Evolutionary conservation across 2,329 filamentous ascomycete species (phyloP).

Genomic region (Stagonosporopsis vannaccii): DNA sequence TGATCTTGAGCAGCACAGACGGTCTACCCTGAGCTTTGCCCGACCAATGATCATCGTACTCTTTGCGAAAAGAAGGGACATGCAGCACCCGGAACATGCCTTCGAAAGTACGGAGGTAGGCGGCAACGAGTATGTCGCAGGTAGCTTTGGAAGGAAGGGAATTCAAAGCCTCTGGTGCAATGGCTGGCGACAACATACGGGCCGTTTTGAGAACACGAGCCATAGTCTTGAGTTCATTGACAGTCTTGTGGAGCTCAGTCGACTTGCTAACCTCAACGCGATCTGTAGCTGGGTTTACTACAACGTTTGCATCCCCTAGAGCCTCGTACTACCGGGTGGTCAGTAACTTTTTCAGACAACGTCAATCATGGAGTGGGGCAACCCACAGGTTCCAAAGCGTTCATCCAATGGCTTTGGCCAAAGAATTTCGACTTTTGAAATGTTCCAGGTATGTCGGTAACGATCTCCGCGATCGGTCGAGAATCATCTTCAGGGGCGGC

Average conservation of each 20-base stretch:
- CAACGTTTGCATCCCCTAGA: slow-evolving; percentile 24
- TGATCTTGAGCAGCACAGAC: slow-evolving; percentile 62
- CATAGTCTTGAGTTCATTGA: slow-evolving; percentile 58
- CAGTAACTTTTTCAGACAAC: background rate
- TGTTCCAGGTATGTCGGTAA: slow-evolving; percentile 14
- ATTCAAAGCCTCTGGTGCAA: slow-evolving; percentile 51
- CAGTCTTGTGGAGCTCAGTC: slow-evolving; percentile 30
- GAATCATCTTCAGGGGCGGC: background rate
- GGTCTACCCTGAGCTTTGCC: slow-evolving; percentile 48
- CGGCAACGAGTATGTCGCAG: slow-evolving; percentile 57
- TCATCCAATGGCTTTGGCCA: slow-evolving; percentile 62
- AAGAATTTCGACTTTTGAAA: slow-evolving; percentile 63
- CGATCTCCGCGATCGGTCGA: slow-evolving; percentile 3
- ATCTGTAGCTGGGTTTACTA: slow-evolving; percentile 50
- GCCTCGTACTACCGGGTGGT: slow-evolving; percentile 23
- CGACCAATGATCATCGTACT: slow-evolving; percentile 61
- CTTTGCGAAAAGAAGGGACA: slow-evolving; percentile 57
- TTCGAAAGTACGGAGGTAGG: slow-evolving; percentile 60
- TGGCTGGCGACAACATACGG: slow-evolving; percentile 49
- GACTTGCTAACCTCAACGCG: slow-evolving; percentile 43
- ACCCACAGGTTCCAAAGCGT: slow-evolving; percentile 41
- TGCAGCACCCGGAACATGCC: slow-evolving; percentile 59
- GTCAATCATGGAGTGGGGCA: background rate
- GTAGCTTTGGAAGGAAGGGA: slow-evolving; percentile 57
- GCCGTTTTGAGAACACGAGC: slow-evolving; percentile 60